These are phyloP conservation scores for Tulasnella sp. DNA, from an alignment of 768 basidiomycete genomes.

Conservation along the genomic window DNA sequence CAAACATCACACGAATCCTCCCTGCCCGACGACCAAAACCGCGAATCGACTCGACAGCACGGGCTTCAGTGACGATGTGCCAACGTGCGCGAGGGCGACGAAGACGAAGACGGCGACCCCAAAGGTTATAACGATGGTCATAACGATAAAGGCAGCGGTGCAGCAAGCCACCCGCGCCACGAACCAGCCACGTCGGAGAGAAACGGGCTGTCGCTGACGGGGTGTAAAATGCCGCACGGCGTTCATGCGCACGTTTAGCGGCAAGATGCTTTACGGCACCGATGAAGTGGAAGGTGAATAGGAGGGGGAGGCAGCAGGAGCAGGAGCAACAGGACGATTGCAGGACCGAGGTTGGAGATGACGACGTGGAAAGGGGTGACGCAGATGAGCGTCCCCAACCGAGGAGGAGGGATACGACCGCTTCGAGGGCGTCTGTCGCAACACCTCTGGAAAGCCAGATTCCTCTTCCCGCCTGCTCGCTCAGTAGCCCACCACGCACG, in stretches of 20 bases:
- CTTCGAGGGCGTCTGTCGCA: neutral
- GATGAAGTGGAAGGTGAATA: neutral
- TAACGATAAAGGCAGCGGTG: neutral
- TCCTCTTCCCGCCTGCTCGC: neutral
- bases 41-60: neutral
- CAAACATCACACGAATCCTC: neutral
- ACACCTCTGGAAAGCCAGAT: neutral
- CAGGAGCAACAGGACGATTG: neutral
- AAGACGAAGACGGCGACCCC: neutral
- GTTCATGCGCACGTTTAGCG: neutral
- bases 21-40: neutral
- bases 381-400: neutral
- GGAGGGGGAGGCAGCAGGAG: neutral
- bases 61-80: neutral
- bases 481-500: neutral
- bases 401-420: neutral
- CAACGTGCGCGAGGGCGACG: neutral
- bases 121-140: no score
- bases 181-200: neutral
- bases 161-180: no score
- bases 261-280: neutral
- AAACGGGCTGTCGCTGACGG: neutral
- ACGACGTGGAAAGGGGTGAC: neutral
- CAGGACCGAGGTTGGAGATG: neutral
- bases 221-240: neutral